Percentiles rank a stretch among this genome's conserved stretches.
phyloP scores from a whole-genome alignment of 2,329 filamentous ascomycete species.

The Samsoniella hepiali region DNA sequence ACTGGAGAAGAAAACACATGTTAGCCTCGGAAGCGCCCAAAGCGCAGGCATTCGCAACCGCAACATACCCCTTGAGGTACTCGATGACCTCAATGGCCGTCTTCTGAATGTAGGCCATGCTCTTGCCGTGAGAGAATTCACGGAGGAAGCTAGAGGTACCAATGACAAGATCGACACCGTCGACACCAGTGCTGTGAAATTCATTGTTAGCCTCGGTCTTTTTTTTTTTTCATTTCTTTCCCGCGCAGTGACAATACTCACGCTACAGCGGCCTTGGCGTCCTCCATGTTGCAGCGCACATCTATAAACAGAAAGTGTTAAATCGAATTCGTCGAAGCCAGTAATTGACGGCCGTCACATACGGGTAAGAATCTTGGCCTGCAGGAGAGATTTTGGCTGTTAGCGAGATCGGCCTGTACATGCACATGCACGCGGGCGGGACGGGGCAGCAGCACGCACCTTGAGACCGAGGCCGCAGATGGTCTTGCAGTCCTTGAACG shows the following conservation, averaged over 20 bases:
- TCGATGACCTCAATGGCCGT: constrained; percentile 80
- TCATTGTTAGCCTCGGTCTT: neutral
- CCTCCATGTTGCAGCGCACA: constrained; percentile 49
- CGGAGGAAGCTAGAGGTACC: constrained; percentile 79
- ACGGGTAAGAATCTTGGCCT: constrained; percentile 59
- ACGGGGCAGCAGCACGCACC: constrained; percentile 36
- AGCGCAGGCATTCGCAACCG: neutral
- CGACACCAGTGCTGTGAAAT: constrained; percentile 51
- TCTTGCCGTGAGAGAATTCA: constrained; percentile 86
- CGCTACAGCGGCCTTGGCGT: constrained; percentile 71
- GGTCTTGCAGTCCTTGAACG: constrained; percentile 77
- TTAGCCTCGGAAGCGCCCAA: neutral
- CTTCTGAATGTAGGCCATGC: constrained; percentile 74
- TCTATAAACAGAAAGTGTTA: constrained; percentile 32
- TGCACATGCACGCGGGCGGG: too few species aligned
- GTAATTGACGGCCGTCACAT: neutral
- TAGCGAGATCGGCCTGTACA: neutral
- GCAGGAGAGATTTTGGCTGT: neutral
- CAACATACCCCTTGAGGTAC: constrained; percentile 73
- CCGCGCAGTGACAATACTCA: constrained; percentile 36
- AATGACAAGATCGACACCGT: constrained; percentile 79
- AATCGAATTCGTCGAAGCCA: neutral
- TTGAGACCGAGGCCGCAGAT: constrained; percentile 94
- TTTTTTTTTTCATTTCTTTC: neutral
- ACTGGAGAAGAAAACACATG: constrained; percentile 18